Evolutionary conservation across 1,284 basidiomycete genomes (phyloP).

Genomic region (Baeospora myosura): DNA sequence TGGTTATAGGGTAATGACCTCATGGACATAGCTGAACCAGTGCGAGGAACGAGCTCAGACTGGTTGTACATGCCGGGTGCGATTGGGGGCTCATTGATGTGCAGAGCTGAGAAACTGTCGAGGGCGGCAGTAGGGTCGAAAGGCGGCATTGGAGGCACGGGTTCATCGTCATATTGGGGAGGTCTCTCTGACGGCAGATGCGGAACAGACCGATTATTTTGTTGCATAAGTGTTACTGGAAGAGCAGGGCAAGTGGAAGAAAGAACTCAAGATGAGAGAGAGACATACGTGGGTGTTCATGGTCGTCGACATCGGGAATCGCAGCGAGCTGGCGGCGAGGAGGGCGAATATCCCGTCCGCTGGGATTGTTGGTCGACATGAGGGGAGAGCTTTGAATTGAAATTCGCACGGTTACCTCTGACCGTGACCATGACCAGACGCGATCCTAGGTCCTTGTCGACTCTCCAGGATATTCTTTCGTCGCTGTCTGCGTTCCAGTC

Average conservation of each 20-base stretch:
- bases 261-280: slow-evolving; percentile 5
- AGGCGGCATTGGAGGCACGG: slow-evolving; percentile 24
- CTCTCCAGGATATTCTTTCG: slow-evolving; percentile 60
- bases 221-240: slow-evolving; percentile 22
- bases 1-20: slow-evolving; percentile 27
- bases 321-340: slow-evolving; percentile 10
- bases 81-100: slow-evolving; percentile 34
- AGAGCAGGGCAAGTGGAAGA: not conserved
- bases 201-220: slow-evolving; percentile 34
- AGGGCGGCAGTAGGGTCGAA: slow-evolving; percentile 38
- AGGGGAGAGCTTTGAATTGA: no score
- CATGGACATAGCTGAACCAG: slow-evolving; percentile 48
- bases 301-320: slow-evolving; percentile 13
- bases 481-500: slow-evolving; percentile 70
- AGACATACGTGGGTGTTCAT: slow-evolving; percentile 13
- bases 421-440: not conserved
- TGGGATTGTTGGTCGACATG: slow-evolving; percentile 25
- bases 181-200: slow-evolving; percentile 31
- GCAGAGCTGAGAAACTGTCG: slow-evolving; percentile 41
- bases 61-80: slow-evolving; percentile 12
- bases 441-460: slow-evolving; percentile 51
- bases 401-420: no score
- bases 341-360: slow-evolving; percentile 19
- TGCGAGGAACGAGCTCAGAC: slow-evolving; percentile 36
- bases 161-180: slow-evolving; percentile 22